Evolutionary conservation across 2,329 filamentous ascomycete species (phyloP).

Genomic region (Talaromyces sp.): DNA sequence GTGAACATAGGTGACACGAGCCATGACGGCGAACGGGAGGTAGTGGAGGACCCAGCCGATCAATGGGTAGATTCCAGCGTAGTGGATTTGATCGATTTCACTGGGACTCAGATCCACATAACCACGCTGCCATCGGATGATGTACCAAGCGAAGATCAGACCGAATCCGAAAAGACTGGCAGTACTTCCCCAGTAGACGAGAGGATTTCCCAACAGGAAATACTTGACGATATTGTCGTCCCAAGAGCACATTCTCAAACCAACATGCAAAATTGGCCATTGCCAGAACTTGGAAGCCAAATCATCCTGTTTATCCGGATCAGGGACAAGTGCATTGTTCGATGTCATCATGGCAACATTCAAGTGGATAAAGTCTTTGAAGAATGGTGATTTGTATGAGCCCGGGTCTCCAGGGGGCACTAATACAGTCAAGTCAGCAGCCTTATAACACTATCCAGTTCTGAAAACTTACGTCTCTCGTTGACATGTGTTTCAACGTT

Average conservation of each 20-base stretch:
- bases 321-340: slow-evolving; percentile 95
- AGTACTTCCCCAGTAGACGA: slow-evolving; percentile 94
- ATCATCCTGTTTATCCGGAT: slow-evolving; percentile 98
- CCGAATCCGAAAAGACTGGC: slow-evolving; percentile 68
- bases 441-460: background rate
- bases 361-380: slow-evolving; percentile 94
- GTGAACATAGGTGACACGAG: slow-evolving; percentile 96
- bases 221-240: slow-evolving; percentile 94
- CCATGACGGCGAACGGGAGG: slow-evolving; percentile 93
- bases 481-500: slow-evolving; percentile 95
- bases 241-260: slow-evolving; percentile 98
- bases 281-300: slow-evolving; percentile 97
- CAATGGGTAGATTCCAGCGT: slow-evolving; percentile 83
- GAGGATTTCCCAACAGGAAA: slow-evolving; percentile 93
- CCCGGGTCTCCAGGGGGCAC: slow-evolving; percentile 84
- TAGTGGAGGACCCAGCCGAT: slow-evolving; percentile 97
- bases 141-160: slow-evolving; percentile 73
- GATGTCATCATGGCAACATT: slow-evolving; percentile 99
- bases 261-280: slow-evolving; percentile 93
- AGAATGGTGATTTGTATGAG: slow-evolving; percentile 92
- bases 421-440: slow-evolving; percentile 6
- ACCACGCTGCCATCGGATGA: slow-evolving; percentile 92
- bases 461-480: slow-evolving; percentile 66
- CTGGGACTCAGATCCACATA: slow-evolving; percentile 72
- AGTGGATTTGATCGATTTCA: slow-evolving; percentile 93